These are phyloP conservation scores for Rhizoctonia solani DNA, from an alignment of 1,284 basidiomycete genomes.

Conservation along the genomic window DNA sequence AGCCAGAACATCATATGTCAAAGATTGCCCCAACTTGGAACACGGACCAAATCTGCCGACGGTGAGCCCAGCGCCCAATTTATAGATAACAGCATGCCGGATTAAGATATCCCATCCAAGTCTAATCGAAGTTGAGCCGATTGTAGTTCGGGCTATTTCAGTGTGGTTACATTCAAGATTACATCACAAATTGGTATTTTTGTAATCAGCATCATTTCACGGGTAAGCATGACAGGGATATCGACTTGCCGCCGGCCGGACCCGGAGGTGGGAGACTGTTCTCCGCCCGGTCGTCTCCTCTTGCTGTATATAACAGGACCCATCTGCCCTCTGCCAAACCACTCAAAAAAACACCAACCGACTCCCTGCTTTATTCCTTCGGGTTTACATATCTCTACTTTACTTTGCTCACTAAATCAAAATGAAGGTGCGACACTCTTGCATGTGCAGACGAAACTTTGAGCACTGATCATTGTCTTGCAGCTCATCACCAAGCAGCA, in stretches of 20 bases:
- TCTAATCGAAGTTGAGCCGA: too few relatives aligned
- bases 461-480: conserved; percentile 34
- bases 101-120: too few relatives aligned
- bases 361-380: not conserved
- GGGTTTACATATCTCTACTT: not conserved
- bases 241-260: conserved; percentile 29
- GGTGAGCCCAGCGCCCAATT: too few relatives aligned
- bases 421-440: conserved; percentile 10
- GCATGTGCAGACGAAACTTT: not conserved
- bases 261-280: conserved; percentile 7
- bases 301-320: not conserved
- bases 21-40: too few relatives aligned
- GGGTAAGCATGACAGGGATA: too few relatives aligned
- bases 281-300: conserved; percentile 4
- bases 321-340: not conserved
- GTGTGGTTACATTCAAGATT: too few relatives aligned
- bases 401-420: not conserved
- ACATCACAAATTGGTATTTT: too few relatives aligned
- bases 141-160: too few relatives aligned
- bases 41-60: too few relatives aligned
- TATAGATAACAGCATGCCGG: too few relatives aligned
- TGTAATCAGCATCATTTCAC: too few relatives aligned
- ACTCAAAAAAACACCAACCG: not conserved
- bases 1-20: too few relatives aligned
- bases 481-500: conserved; percentile 50